Percentiles rank a stretch among this genome's conserved stretches.
Evolutionary conservation across 2,329 filamentous ascomycete species (phyloP).

Genomic region (Scopulariopsis brevicaulis): DNA sequence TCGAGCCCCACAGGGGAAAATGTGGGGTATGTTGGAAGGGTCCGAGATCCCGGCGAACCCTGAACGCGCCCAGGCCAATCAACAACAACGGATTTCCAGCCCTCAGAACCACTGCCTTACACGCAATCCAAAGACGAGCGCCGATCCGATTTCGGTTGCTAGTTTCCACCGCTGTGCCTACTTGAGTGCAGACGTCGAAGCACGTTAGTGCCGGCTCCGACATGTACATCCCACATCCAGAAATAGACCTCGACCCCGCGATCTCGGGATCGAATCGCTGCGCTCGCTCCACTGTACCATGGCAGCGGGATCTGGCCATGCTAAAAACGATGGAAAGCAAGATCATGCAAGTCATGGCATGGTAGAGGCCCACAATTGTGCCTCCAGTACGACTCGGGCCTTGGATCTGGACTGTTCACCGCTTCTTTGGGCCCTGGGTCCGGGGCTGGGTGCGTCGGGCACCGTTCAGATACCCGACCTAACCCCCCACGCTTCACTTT

Average conservation of each 20-base stretch:
- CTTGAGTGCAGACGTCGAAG: neutral
- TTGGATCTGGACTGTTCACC: neutral
- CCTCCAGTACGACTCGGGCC: neutral
- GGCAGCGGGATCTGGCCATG: neutral
- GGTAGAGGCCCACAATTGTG: neutral
- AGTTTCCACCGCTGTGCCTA: neutral
- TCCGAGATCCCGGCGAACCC: neutral
- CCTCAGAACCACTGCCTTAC: no score
- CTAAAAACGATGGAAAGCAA: neutral
- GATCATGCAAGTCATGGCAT: neutral
- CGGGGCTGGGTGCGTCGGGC: neutral
- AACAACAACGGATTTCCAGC: neutral
- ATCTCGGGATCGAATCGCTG: neutral
- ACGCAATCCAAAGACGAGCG: no score
- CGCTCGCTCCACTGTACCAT: neutral
- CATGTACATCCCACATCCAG: neutral
- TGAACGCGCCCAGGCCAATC: neutral
- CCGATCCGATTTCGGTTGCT: neutral
- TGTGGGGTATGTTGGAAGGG: neutral
- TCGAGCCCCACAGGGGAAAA: neutral
- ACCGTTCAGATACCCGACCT: neutral
- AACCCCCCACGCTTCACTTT: neutral
- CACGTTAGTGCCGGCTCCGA: neutral
- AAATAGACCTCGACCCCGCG: neutral
- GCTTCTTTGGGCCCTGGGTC: neutral